These are phyloP conservation scores for Megacollybia platyphylla DNA, from an alignment of 1,284 basidiomycete species.

Conservation along the genomic window DNA sequence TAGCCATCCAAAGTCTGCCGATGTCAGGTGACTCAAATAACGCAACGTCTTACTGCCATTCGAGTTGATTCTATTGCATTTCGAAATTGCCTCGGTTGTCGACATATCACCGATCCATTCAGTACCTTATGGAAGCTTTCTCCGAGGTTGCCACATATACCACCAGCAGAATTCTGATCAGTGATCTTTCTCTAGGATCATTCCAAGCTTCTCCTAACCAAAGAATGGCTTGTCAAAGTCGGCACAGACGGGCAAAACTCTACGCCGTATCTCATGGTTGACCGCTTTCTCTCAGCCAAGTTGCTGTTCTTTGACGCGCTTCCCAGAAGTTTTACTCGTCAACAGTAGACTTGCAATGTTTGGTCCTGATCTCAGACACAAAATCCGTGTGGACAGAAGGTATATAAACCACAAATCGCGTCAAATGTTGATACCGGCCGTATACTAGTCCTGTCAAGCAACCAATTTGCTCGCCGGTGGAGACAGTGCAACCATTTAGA, in stretches of 20 bases:
- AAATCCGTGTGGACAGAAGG: constrained; percentile 68
- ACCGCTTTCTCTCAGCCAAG: constrained; percentile 16
- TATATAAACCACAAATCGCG: constrained; percentile 13
- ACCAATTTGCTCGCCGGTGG: constrained; percentile 57
- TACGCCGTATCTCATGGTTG: constrained; percentile 57
- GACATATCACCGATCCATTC: background rate
- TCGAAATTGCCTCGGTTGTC: background rate
- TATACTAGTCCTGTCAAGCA: constrained; percentile 38
- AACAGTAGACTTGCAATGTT: constrained; percentile 39
- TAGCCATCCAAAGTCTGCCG: too few species aligned
- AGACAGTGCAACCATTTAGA: constrained; percentile 34
- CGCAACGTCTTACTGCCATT: background rate
- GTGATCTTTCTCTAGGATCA: constrained; percentile 31
- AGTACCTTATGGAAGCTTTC: constrained; percentile 34
- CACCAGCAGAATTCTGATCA: constrained; percentile 3
- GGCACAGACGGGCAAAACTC: constrained; percentile 33
- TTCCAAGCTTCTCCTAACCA: constrained; percentile 38
- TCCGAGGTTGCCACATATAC: constrained; percentile 31
- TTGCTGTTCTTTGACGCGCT: background rate
- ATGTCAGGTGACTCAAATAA: background rate
- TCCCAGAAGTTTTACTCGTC: constrained; percentile 50
- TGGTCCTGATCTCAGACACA: constrained; percentile 59
- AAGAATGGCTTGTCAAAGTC: constrained; percentile 62
- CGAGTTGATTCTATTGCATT: background rate
- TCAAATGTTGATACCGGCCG: constrained; percentile 6